Conservation (phyloP, 1,284 basidiomycete genomes). For the Anthracocystis panici-leucophaei region DNA sequence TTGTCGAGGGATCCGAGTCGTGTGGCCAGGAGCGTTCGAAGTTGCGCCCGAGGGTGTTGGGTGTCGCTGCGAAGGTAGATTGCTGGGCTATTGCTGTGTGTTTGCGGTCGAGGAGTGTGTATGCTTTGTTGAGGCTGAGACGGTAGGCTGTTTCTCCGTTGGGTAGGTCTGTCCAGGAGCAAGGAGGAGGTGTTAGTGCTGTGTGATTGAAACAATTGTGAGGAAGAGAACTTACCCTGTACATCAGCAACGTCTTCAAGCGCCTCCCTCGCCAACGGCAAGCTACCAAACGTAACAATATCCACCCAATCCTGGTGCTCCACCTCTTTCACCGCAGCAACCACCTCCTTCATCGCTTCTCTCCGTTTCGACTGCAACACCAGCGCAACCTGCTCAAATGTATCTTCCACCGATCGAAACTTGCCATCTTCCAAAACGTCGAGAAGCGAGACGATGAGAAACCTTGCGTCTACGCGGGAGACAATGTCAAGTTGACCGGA, state of each 20-base stretch:
- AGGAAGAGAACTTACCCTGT: constrained; percentile 29
- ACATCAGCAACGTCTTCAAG: constrained; percentile 31
- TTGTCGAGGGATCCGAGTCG: constrained; percentile 25
- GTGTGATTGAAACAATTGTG: not conserved
- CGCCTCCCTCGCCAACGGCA: constrained; percentile 11
- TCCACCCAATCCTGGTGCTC: constrained; percentile 38
- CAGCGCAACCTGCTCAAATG: constrained; percentile 35
- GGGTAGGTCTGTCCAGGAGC: constrained; percentile 22
- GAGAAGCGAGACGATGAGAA: constrained; percentile 27
- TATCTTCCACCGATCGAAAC: constrained; percentile 33
- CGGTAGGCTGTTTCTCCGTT: constrained; percentile 40
- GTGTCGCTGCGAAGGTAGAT: constrained; percentile 31
- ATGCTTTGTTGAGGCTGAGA: constrained; percentile 26
- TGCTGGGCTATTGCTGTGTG: constrained; percentile 8
- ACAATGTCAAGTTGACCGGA: constrained; percentile 38
- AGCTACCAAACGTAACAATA: constrained; percentile 27
- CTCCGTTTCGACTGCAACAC: constrained; percentile 10
- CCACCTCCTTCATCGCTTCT: constrained; percentile 8
- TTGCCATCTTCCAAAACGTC: constrained; percentile 16
- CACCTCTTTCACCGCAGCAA: constrained; percentile 16
- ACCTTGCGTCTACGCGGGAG: constrained; percentile 22
- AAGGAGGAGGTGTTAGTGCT: constrained; percentile 1
- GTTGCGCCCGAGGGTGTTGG: constrained; percentile 36
- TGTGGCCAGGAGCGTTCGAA: constrained; percentile 40
- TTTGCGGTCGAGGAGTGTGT: constrained; percentile 31